phyloP scores from a whole-genome alignment of 371 early-diverging fungal species.

The Mucor velutinosus region DNA sequence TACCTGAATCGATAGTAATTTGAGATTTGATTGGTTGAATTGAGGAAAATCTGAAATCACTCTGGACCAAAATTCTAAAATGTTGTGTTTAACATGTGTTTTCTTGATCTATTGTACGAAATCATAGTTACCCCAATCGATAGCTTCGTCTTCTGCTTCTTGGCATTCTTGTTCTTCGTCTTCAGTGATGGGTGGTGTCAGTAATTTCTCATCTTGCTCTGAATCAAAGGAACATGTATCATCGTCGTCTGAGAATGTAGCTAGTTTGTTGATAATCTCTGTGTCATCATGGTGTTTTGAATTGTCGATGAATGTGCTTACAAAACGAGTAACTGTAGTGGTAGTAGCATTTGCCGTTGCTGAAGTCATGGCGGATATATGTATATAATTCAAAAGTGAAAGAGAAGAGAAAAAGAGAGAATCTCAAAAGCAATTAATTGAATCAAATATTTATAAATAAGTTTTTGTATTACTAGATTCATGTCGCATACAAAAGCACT shows the following conservation, averaged over 20 bases:
- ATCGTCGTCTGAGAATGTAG: slow-evolving; percentile 25
- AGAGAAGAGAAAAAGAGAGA: not conserved
- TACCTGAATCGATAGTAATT: slow-evolving; percentile 66
- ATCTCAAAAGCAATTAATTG: not conserved
- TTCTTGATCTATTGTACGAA: not conserved
- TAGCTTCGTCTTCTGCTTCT: slow-evolving; percentile 25
- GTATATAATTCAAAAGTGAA: not conserved
- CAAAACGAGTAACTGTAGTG: not conserved
- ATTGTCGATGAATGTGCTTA: not conserved
- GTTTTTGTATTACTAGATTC: not conserved
- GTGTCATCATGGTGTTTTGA: slow-evolving; percentile 7
- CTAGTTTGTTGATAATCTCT: slow-evolving; percentile 1
- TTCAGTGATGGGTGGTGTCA: slow-evolving; percentile 17
- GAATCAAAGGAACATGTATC: slow-evolving; percentile 28
- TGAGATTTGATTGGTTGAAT: slow-evolving; percentile 69
- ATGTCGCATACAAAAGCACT: not conserved
- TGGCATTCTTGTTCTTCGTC: slow-evolving; percentile 8
- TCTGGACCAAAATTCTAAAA: slow-evolving; percentile 88
- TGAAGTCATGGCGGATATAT: not conserved
- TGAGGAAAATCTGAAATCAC: slow-evolving; percentile 83
- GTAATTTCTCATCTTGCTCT: slow-evolving; percentile 19
- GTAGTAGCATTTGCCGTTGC: not conserved
- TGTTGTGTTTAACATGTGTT: not conserved
- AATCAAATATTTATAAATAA: slow-evolving; percentile 7
- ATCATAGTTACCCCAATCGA: slow-evolving; percentile 68